A percentile compares a stretch with the other conserved stretches of the same genome.
phyloP scores from a whole-genome alignment of 352 stramenopile genomes.

The Phytophthora chlamydospora region DNA sequence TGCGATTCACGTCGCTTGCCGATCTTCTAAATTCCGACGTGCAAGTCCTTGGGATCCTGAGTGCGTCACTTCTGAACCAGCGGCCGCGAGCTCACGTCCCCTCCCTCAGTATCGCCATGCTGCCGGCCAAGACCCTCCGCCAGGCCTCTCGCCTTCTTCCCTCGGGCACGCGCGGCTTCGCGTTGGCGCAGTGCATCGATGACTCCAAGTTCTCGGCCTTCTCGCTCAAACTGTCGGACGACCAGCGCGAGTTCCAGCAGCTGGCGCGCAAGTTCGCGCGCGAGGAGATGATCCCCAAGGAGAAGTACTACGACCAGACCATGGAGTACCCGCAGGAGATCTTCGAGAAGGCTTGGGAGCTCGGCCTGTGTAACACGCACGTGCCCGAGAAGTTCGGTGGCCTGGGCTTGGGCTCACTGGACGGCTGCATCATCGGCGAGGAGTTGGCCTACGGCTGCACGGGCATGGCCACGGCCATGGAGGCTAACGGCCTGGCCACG shows the following conservation, averaged over 20 bases:
- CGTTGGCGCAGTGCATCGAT: conserved; percentile 49
- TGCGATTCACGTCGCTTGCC: too few relatives aligned
- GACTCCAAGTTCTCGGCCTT: conserved; percentile 58
- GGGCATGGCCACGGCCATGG: conserved; percentile 91
- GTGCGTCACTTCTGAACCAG: conserved; percentile 21
- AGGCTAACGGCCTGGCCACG: conserved; percentile 86
- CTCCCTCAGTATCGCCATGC: neutral
- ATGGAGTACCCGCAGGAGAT: conserved; percentile 90
- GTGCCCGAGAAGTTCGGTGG: conserved; percentile 87
- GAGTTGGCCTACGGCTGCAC: conserved; percentile 93
- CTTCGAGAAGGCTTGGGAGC: conserved; percentile 90
- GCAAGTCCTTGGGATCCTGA: conserved; percentile 7
- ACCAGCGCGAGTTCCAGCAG: conserved; percentile 88
- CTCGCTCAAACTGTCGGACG: conserved; percentile 86
- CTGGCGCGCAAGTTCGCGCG: conserved; percentile 89
- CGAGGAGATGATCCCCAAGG: conserved; percentile 91
- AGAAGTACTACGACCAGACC: conserved; percentile 81
- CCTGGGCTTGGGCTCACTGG: conserved; percentile 76
- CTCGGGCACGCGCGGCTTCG: conserved; percentile 44
- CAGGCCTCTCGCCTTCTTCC: conserved; percentile 14
- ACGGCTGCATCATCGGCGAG: conserved; percentile 88
- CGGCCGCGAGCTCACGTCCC: neutral
- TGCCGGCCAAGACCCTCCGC: conserved; percentile 25
- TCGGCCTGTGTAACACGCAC: conserved; percentile 90
- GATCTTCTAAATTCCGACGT: neutral